Evolutionary conservation across 1,284 basidiomycete genomes (phyloP), one percentile per base, ranked within the genome.

Genomic region (Naganishia cerealis): DNA sequence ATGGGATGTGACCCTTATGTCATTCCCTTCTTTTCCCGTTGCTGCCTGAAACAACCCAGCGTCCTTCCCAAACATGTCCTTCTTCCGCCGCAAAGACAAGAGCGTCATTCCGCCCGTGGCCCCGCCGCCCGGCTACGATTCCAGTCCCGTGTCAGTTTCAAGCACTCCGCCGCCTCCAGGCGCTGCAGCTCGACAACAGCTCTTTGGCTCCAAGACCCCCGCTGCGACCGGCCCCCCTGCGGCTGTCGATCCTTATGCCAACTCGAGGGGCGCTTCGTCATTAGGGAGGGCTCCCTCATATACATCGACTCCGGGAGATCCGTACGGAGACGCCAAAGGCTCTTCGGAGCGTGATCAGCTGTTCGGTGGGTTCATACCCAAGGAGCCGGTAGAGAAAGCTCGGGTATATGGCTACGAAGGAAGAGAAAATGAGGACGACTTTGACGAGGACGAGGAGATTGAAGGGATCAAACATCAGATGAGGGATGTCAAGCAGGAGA

Each of bases 391-490:
- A 86, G 72, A 81, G 46, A 82, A 84, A 13, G 38, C 56, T 38
- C 88, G 88, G 56, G 66, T 78, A 71, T 81, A 78, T 68, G 80
- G 80, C 18, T 78, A 80, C 59, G 77, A 79, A 42, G 78, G 78
- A 0, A 67, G 78, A 38, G 79, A 81, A 72, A 73, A 75, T 50
- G 79, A 82, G 70, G 88, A 92, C 76, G 92, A 95, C 79, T 81
- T 79, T 68, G 78, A 80, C 66, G 90, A 90, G 73, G 94, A 98
- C 33, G 94, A 98, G 74, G 95, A 98, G 76, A 85, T 96, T 6
- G 95, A 99, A 81, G 93, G 90, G 16, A 95, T 99, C 83, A 98
- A 97, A 82, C 87, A 92, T 77, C 88, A 94, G 82, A 93, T 92
- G 73, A 86, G 89, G 66, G 91, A 87, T 76, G 82, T 92, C 72